Conservation (phyloP, 495 filamentous ascomycete species). For the Neurospora tetrasperma region DNA sequence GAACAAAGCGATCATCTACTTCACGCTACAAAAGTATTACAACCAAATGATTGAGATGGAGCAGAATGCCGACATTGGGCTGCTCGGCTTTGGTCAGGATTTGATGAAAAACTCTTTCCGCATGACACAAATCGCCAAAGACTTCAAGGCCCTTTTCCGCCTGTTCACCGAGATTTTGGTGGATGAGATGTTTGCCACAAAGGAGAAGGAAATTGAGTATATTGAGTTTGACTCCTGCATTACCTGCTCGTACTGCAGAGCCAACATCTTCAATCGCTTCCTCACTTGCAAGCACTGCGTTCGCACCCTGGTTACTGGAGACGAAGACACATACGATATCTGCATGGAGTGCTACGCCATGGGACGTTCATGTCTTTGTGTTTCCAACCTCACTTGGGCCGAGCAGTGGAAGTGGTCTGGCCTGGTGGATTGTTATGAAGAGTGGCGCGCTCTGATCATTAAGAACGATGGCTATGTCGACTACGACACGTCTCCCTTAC, state of each 20-base stretch:
- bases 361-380: constrained; percentile 81
- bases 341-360: constrained; percentile 96
- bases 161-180: constrained; percentile 70
- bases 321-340: constrained; percentile 78
- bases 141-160: constrained; percentile 68
- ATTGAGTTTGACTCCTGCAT: constrained; percentile 76
- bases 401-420: constrained; percentile 84
- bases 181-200: constrained; percentile 69
- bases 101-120: constrained; percentile 41
- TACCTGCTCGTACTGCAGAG: constrained; percentile 89
- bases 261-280: constrained; percentile 96
- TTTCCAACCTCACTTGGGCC: constrained; percentile 77
- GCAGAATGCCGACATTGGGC: constrained; percentile 28
- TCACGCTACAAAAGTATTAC: constrained; percentile 68
- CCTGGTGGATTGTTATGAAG: constrained; percentile 66
- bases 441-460: constrained; percentile 69
- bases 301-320: constrained; percentile 43
- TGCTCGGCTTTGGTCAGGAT: constrained; percentile 35
- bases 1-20: constrained; percentile 90
- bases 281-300: constrained; percentile 79
- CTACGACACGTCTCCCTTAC: constrained; percentile 48
- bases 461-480: constrained; percentile 50
- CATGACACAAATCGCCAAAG: constrained; percentile 55
- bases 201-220: constrained; percentile 57
- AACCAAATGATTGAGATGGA: constrained; percentile 47